Conservation (phyloP, 2,329 filamentous ascomycete genomes). For the Scortechinia acanthostroma region DNA sequence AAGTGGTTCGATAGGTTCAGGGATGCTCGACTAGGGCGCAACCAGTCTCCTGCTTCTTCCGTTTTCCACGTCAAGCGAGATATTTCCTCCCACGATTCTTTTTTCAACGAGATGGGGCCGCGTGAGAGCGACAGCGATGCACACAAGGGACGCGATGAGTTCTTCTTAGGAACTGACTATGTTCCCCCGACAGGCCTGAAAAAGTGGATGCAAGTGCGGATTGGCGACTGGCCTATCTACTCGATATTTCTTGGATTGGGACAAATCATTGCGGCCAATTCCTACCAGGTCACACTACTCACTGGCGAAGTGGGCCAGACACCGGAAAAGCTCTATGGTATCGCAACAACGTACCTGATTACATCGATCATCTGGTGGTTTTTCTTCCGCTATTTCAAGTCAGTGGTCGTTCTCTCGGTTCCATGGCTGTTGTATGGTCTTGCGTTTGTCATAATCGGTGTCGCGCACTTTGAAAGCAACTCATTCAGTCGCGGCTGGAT, state of each 20-base stretch:
- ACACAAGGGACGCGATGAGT: constrained; percentile 37
- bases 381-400: constrained; percentile 47
- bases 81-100: constrained; percentile 24
- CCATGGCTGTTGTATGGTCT: constrained; percentile 58
- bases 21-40: constrained; percentile 46
- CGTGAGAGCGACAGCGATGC: constrained; percentile 12
- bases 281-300: constrained; percentile 62
- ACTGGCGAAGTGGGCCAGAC: constrained; percentile 54
- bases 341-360: constrained; percentile 49
- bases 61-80: constrained; percentile 18
- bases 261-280: constrained; percentile 59
- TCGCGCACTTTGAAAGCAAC: constrained; percentile 43
- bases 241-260: constrained; percentile 52
- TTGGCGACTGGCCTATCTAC: constrained; percentile 61
- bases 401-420: constrained; percentile 45
- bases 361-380: constrained; percentile 57
- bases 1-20: constrained; percentile 56
- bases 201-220: constrained; percentile 43
- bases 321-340: constrained; percentile 48
- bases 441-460: constrained; percentile 55
- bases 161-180: constrained; percentile 46
- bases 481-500: constrained; percentile 36
- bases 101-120: constrained; percentile 21
- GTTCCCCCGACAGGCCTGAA: constrained; percentile 44
- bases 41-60: constrained; percentile 26